Percentiles rank a stretch among this genome's conserved stretches.
Conservation (phyloP, 1,139 yeast species). For the Hyphopichia pseudoburtonii region DNA sequence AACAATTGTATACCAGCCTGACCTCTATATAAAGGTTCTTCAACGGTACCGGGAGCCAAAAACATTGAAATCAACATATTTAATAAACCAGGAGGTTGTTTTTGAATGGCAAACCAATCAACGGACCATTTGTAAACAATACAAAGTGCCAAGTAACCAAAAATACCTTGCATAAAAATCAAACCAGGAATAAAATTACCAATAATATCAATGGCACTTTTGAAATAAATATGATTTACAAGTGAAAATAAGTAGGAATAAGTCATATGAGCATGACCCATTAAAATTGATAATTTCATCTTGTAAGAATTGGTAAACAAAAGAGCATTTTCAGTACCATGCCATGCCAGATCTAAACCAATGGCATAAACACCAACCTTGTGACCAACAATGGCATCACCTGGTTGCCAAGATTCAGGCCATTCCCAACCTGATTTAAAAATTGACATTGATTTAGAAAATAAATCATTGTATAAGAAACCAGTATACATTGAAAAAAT, state of each 20-base stretch:
- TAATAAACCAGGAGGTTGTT: slow-evolving; percentile 87
- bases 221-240: slow-evolving; percentile 74
- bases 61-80: slow-evolving; percentile 97
- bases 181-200: slow-evolving; percentile 96
- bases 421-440: slow-evolving; percentile 91
- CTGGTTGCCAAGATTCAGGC: slow-evolving; percentile 65
- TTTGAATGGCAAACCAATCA: slow-evolving; percentile 78
- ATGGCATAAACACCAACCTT: slow-evolving; percentile 67
- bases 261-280: slow-evolving; percentile 95
- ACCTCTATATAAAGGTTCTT: slow-evolving; percentile 79
- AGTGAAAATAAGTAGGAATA: slow-evolving; percentile 84
- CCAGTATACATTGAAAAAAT: slow-evolving; percentile 92
- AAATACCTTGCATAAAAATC: slow-evolving; percentile 91
- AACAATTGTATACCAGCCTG: slow-evolving; percentile 78
- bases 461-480: slow-evolving; percentile 85
- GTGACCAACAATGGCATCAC: slow-evolving; percentile 57
- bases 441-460: slow-evolving; percentile 84
- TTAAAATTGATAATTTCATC: slow-evolving; percentile 90
- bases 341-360: slow-evolving; percentile 97
- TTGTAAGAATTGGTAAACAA: slow-evolving; percentile 91
- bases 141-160: slow-evolving; percentile 83
- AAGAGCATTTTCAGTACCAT: slow-evolving; percentile 89
- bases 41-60: slow-evolving; percentile 86
- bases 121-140: slow-evolving; percentile 93
- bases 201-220: slow-evolving; percentile 76